These are phyloP conservation scores for Russula virescens DNA, from an alignment of 768 basidiomycete genomes.

Conservation along the genomic window DNA sequence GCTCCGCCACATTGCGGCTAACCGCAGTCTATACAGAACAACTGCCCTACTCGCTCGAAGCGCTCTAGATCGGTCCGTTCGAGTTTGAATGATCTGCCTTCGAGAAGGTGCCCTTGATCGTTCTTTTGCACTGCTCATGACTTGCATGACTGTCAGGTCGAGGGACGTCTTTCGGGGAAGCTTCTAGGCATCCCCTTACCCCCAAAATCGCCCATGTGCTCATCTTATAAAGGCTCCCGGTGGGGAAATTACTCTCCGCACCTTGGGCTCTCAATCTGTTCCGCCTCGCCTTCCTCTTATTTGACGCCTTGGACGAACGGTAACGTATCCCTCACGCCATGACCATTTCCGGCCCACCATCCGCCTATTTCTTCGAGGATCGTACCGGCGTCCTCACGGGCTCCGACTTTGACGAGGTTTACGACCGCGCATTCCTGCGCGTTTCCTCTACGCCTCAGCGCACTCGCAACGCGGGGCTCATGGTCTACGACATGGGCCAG, in stretches of 20 bases:
- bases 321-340: constrained; percentile 1
- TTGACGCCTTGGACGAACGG: background rate
- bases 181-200: constrained; percentile 9
- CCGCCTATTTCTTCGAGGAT: constrained; percentile 58
- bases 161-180: constrained; percentile 6
- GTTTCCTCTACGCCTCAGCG: constrained; percentile 43
- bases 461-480: constrained; percentile 32
- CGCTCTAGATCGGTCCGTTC: constrained; percentile 9
- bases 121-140: constrained; percentile 1
- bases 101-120: constrained; percentile 10
- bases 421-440: constrained; percentile 68
- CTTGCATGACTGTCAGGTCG: constrained; percentile 1
- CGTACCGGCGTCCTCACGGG: constrained; percentile 49
- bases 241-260: no score
- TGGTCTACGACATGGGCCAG: constrained; percentile 61
- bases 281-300: background rate
- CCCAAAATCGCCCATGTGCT: background rate
- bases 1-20: constrained; percentile 1
- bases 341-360: constrained; percentile 24
- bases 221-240: background rate
- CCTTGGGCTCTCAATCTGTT: background rate
- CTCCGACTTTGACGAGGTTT: constrained; percentile 73
- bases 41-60: constrained; percentile 10
- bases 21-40: constrained; percentile 6
- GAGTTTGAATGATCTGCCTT: constrained; percentile 6